A percentile compares a stretch with the other conserved stretches of the same genome.
phyloP scores from a whole-genome alignment of 1,139 yeast species.

The Lodderomyces metapsilosis region DNA sequence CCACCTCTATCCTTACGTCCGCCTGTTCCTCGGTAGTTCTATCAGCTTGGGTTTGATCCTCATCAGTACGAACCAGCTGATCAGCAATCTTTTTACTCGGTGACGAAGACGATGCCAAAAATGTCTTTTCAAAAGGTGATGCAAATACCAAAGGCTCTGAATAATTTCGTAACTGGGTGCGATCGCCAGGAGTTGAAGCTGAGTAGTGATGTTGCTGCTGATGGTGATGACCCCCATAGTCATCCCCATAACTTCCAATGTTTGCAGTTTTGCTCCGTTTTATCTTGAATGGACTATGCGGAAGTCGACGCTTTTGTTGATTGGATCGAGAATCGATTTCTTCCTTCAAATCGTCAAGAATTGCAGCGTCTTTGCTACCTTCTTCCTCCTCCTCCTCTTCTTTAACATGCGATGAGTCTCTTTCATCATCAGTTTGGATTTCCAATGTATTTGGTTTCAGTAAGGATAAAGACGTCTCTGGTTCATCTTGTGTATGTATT shows the following conservation, averaged over 20 bases:
- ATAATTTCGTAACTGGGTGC: slow-evolving; percentile 11
- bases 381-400: no score
- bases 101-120: slow-evolving; percentile 10
- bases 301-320: slow-evolving; percentile 10
- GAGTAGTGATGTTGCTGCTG: no score
- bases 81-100: slow-evolving; percentile 8
- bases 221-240: neutral
- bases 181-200: neutral
- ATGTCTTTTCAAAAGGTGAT: slow-evolving; percentile 13
- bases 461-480: neutral
- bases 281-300: slow-evolving; percentile 8
- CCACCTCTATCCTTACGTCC: slow-evolving; percentile 3
- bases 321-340: neutral
- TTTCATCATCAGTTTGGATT: slow-evolving; percentile 14
- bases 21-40: slow-evolving; percentile 3
- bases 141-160: slow-evolving; percentile 14
- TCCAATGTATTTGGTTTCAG: slow-evolving; percentile 6
- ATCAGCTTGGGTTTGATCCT: slow-evolving; percentile 6
- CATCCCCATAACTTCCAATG: slow-evolving; percentile 1
- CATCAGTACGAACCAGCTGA: slow-evolving; percentile 11
- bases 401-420: slow-evolving; percentile 9
- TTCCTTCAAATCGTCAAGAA: slow-evolving; percentile 12
- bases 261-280: slow-evolving; percentile 8
- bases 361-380: slow-evolving; percentile 3
- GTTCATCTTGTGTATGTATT: slow-evolving; percentile 20